Conservation (phyloP, 1,284 basidiomycete genomes). For the Rhodotorula sp. region DNA sequence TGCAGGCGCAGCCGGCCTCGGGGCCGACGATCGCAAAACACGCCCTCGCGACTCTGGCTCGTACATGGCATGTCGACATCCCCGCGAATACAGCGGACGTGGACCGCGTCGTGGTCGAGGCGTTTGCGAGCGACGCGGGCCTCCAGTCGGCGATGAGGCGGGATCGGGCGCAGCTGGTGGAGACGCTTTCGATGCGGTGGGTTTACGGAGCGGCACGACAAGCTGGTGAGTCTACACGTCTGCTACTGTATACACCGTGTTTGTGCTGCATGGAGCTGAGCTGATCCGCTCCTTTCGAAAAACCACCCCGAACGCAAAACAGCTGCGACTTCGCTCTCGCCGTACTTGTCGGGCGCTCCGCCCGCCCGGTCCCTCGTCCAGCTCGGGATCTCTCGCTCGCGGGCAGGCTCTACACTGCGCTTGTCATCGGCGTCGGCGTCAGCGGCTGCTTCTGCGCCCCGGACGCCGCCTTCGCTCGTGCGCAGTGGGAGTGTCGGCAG, state of each 20-base stretch:
- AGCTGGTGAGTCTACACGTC: not conserved
- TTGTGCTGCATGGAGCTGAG: too few relatives aligned
- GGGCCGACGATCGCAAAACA: not conserved
- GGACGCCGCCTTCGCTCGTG: not conserved
- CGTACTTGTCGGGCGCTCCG: conserved; percentile 3
- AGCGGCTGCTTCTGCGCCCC: not conserved
- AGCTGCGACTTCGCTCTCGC: not conserved
- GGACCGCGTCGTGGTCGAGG: not conserved
- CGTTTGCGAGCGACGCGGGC: not conserved
- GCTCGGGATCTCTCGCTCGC: conserved; percentile 4
- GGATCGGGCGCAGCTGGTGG: not conserved
- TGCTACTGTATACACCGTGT: not conserved
- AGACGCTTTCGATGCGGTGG: not conserved
- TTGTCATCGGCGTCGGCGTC: not conserved
- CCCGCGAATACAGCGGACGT: not conserved
- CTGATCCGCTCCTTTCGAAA: not conserved
- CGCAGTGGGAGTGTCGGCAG: not conserved
- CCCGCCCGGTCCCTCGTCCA: conserved; percentile 18
- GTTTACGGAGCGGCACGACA: not conserved
- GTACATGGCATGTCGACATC: not conserved
- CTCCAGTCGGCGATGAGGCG: not conserved
- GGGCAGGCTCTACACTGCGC: conserved; percentile 2
- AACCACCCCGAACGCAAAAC: not conserved
- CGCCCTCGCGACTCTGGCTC: not conserved
- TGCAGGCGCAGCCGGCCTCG: not conserved